Evolutionary conservation across 164 flowering plant genomes (phyloP), one percentile per base, ranked within the genome.

Genomic region (Saururus chinensis): DNA sequence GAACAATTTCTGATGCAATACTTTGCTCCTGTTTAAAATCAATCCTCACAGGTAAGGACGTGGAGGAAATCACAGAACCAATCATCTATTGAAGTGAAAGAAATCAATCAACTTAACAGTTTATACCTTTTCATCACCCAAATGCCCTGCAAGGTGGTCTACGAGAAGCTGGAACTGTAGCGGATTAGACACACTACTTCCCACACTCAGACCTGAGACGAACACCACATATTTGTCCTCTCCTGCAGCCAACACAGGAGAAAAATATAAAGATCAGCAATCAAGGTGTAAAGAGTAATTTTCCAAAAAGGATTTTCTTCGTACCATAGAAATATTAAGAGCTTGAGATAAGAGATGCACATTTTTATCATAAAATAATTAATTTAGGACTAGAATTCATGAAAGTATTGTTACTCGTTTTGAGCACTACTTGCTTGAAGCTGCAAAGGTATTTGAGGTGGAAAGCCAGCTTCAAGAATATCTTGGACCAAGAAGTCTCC

Each of bases 91-190:
- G 45, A 8, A 54, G 35, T 14, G 37, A 30, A 30, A 30, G 37
- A 6, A 30, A 30, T 30, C 53, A 65, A 48, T 22, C 40, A 19
- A 64, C 59, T 68, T 26, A 7, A 51, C 21, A 59, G n/a, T 19
- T 69, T 42, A 51, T 59, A 95, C 99, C 84, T 86, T 80, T 56
- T 80, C 92, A 76, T 88, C 97, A 66, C 99, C 97, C 63, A 88
- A 74, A 84, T 91, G 95, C 48, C 99, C 99, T 20, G 96, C 87
- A 63, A 95, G 79, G 77, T 90, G 96, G 77, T 95, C 97, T 53
- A 95, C 84, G 64, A 95, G 82, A 72, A 95, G 96, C 85, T 95
- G 97, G 67, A 79, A 76, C 62, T 78, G 84, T 23, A 95, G 96
- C 65, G 96, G 99, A 59, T 88, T 85, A 64, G 85, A 81, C 22